A percentile compares a stretch with the other conserved stretches of the same genome.
phyloP scores from a whole-genome alignment of 2,329 filamentous ascomycete genomes.

The Cryphonectria japonica region DNA sequence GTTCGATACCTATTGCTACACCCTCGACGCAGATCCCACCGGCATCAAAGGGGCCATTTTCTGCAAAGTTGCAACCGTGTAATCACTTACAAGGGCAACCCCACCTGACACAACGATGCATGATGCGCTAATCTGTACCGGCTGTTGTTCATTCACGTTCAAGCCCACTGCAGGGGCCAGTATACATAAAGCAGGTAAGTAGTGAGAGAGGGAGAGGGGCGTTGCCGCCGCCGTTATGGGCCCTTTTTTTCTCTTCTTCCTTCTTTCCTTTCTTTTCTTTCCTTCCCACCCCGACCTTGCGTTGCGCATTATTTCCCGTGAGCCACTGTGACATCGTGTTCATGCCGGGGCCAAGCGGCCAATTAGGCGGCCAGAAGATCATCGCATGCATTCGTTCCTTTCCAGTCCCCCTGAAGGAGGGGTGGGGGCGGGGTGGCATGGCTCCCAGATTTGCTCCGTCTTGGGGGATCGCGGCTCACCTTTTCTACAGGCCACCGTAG shows the following conservation, averaged over 20 bases:
- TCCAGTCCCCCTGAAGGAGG: background rate
- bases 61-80: slow-evolving; percentile 5
- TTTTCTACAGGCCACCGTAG: background rate
- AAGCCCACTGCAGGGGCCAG: slow-evolving; percentile 32
- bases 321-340: slow-evolving; percentile 12
- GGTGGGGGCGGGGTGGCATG: too few species aligned
- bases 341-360: slow-evolving; percentile 4
- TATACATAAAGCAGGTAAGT: background rate
- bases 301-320: slow-evolving; percentile 1
- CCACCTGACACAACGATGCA: background rate
- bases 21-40: background rate
- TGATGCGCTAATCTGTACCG: slow-evolving; percentile 6
- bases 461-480: background rate
- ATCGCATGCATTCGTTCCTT: slow-evolving; percentile 4
- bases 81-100: background rate
- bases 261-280: too few species aligned
- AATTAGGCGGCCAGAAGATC: slow-evolving; percentile 14
- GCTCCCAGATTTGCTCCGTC: background rate
- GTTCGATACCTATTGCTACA: background rate
- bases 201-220: too few species aligned
- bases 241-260: background rate
- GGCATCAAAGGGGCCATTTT: background rate
- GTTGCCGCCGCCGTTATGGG: too few species aligned
- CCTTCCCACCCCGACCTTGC: background rate
- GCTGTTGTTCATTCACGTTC: slow-evolving; percentile 1